Percentiles rank a stretch among this genome's conserved stretches.
Conservation (phyloP, 1,284 basidiomycete species). For the Rhizoctonia solani region DNA sequence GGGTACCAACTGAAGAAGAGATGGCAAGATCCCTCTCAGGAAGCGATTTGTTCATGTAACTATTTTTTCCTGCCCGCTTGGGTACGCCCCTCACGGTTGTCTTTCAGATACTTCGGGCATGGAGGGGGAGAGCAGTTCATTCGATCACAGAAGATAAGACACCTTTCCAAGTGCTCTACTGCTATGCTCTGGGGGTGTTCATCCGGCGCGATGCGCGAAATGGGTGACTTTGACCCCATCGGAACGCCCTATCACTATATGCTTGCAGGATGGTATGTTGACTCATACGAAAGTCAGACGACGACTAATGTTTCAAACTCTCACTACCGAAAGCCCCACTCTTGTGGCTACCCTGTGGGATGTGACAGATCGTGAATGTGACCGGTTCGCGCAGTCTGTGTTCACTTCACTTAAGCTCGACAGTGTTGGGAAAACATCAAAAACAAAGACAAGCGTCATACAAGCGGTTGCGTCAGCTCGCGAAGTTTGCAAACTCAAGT, state of each 20-base stretch:
- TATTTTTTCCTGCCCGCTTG: slow-evolving; percentile 40
- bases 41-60: slow-evolving; percentile 84
- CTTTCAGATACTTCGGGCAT: slow-evolving; percentile 89
- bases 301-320: neutral
- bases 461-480: slow-evolving; percentile 81
- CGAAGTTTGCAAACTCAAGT: slow-evolving; percentile 84
- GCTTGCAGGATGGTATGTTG: slow-evolving; percentile 88
- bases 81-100: neutral
- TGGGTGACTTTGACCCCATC: slow-evolving; percentile 90
- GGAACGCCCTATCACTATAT: slow-evolving; percentile 95
- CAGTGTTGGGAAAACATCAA: slow-evolving; percentile 43
- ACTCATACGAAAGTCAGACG: slow-evolving; percentile 8
- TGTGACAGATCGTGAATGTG: slow-evolving; percentile 96
- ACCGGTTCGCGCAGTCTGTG: slow-evolving; percentile 85
- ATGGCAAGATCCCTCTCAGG: slow-evolving; percentile 69
- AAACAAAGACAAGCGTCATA: slow-evolving; percentile 48
- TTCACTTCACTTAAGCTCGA: slow-evolving; percentile 74
- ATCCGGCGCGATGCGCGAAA: slow-evolving; percentile 82
- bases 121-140: slow-evolving; percentile 95
- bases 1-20: slow-evolving; percentile 79
- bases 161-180: slow-evolving; percentile 81
- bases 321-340: slow-evolving; percentile 68
- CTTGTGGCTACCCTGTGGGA: slow-evolving; percentile 97
- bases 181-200: slow-evolving; percentile 99
- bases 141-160: slow-evolving; percentile 80